A percentile compares a stretch with the other conserved stretches of the same genome.
Evolutionary conservation across 768 basidiomycete genomes (phyloP).

Genomic region (Rhodotorula kratochvilovae): DNA sequence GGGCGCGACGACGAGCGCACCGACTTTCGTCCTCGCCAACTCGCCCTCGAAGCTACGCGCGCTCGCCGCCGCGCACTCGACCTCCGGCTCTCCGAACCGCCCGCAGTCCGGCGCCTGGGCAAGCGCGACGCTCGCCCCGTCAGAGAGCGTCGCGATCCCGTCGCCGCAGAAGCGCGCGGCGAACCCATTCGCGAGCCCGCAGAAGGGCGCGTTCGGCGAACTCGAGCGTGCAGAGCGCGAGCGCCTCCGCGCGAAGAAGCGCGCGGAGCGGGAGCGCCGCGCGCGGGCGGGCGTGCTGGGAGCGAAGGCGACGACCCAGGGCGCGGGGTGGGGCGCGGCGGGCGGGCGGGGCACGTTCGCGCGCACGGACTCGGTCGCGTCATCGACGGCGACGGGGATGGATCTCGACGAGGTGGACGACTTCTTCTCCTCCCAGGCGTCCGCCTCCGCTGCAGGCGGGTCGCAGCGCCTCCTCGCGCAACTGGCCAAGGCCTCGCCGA

Average conservation of each 20-base stretch:
- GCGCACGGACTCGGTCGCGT: neutral
- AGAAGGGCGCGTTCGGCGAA: conserved; percentile 13
- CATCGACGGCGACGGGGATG: conserved; percentile 1
- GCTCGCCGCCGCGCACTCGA: conserved; percentile 38
- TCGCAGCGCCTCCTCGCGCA: conserved; percentile 1
- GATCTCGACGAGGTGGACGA: conserved; percentile 27
- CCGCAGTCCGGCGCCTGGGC: neutral
- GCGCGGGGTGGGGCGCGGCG: conserved; percentile 8
- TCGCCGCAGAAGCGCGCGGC: conserved; percentile 18
- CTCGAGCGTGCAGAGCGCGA: neutral
- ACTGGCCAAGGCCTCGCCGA: neutral
- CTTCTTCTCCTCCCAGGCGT: conserved; percentile 17
- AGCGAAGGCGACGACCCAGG: neutral
- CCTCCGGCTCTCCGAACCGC: conserved; percentile 34
- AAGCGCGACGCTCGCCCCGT: neutral
- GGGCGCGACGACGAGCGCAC: neutral
- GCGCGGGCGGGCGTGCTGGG: conserved; percentile 4
- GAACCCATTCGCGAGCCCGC: conserved; percentile 32
- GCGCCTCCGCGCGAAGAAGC: neutral
- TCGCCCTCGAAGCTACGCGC: conserved; percentile 41
- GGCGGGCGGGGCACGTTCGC: neutral
- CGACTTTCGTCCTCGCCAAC: conserved; percentile 38
- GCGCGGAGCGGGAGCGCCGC: neutral
- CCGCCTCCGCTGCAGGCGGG: neutral
- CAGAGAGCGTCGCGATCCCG: neutral